A percentile compares a stretch with the other conserved stretches of the same genome.
phyloP scores from a whole-genome alignment of 768 basidiomycete genomes.

The Hortiboletus campestris region DNA sequence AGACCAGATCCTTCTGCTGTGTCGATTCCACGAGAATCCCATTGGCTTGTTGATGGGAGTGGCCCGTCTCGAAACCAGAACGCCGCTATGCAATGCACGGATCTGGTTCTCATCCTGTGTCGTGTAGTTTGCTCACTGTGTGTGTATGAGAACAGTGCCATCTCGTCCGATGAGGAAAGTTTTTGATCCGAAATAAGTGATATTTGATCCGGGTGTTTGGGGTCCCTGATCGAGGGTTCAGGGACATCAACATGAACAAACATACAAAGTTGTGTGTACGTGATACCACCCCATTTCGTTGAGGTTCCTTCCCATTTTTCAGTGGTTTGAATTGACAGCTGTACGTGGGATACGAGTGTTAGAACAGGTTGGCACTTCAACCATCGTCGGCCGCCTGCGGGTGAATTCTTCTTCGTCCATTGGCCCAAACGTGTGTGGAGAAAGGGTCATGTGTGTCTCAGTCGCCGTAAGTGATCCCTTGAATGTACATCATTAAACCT shows the following conservation, averaged over 20 bases:
- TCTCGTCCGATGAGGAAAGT: background rate
- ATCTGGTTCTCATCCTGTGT: background rate
- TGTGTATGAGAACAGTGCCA: background rate
- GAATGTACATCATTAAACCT: slow-evolving; percentile 10
- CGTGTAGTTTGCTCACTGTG: too few relatives aligned
- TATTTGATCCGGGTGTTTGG: background rate
- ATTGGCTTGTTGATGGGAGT: background rate
- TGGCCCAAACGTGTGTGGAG: background rate
- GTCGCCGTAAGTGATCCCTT: slow-evolving; percentile 1
- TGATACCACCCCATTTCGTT: background rate
- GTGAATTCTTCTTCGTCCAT: background rate
- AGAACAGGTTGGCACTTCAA: background rate
- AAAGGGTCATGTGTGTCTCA: background rate
- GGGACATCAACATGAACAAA: slow-evolving; percentile 3
- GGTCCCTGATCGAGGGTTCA: background rate
- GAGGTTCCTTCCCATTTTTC: background rate
- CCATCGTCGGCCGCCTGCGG: background rate
- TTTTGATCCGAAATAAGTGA: background rate
- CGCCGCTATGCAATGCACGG: background rate
- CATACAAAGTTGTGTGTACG: background rate
- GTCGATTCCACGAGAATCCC: slow-evolving; percentile 8
- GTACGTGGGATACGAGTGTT: background rate
- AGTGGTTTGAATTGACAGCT: background rate
- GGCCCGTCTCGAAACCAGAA: background rate
- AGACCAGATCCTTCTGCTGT: background rate